Conservation (phyloP, 495 filamentous ascomycete species). For the Neurospora sublineolata region DNA sequence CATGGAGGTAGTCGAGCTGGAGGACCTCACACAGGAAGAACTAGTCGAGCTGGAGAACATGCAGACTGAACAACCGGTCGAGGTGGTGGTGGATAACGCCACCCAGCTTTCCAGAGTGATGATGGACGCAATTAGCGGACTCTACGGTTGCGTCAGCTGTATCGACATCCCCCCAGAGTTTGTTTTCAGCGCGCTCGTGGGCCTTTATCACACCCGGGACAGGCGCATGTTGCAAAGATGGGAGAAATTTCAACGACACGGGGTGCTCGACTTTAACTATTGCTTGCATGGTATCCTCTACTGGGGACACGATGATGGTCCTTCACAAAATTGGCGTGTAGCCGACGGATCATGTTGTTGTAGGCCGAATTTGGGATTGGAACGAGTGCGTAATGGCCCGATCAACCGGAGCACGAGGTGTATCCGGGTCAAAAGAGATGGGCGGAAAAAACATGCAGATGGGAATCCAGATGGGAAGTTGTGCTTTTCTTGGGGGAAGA, state of each 20-base stretch:
- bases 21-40: neutral
- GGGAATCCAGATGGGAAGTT: neutral
- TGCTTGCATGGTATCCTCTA: too few relatives aligned
- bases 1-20: neutral
- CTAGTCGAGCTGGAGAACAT: too few relatives aligned
- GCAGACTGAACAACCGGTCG: neutral
- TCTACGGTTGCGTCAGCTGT: neutral
- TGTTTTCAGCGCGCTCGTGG: neutral
- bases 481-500: neutral
- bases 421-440: neutral
- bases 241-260: too few relatives aligned
- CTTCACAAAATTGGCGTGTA: too few relatives aligned
- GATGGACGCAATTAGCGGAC: neutral
- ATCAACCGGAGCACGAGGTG: neutral
- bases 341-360: too few relatives aligned
- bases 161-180: neutral
- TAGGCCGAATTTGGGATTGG: too few relatives aligned
- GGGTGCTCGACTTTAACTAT: too few relatives aligned
- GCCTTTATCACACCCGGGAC: neutral
- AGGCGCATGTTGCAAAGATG: neutral
- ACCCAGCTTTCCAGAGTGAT: neutral
- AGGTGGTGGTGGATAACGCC: neutral
- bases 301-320: too few relatives aligned
- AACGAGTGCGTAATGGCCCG: too few relatives aligned
- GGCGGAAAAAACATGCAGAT: too few relatives aligned